These are phyloP conservation scores for Hypoxylon fuscum DNA, from an alignment of 495 filamentous ascomycete genomes.

Conservation along the genomic window DNA sequence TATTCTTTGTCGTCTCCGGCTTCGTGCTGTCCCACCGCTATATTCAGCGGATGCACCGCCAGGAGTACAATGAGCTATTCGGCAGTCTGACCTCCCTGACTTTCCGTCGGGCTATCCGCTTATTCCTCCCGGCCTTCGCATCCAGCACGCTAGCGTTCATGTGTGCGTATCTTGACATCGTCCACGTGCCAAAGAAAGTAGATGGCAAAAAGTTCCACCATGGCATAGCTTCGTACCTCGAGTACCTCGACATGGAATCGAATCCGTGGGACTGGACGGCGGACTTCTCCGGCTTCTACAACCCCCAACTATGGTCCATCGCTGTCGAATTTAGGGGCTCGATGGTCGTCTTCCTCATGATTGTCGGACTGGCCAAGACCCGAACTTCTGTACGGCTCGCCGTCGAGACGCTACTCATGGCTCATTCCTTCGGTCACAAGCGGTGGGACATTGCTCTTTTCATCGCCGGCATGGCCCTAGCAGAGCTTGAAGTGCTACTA, in stretches of 20 bases:
- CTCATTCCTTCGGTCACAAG: conserved; percentile 49
- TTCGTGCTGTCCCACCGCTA: conserved; percentile 71
- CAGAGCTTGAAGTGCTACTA: conserved; percentile 51
- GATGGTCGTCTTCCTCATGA: conserved; percentile 55
- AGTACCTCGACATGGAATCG: conserved; percentile 48
- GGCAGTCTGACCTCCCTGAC: conserved; percentile 63
- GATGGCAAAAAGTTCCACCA: conserved; percentile 49
- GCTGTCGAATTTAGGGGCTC: conserved; percentile 59
- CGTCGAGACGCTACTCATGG: conserved; percentile 42
- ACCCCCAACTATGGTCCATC: conserved; percentile 62
- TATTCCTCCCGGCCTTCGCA: conserved; percentile 67
- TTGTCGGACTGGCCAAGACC: conserved; percentile 49
- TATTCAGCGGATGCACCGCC: conserved; percentile 41
- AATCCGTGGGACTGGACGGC: conserved; percentile 43
- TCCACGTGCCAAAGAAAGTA: conserved; percentile 45
- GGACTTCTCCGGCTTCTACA: conserved; percentile 46
- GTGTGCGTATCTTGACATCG: conserved; percentile 61
- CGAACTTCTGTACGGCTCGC: conserved; percentile 44
- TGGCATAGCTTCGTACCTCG: conserved; percentile 39
- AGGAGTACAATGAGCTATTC: conserved; percentile 45
- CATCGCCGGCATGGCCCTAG: conserved; percentile 54
- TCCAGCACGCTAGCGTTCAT: conserved; percentile 64
- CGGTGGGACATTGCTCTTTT: conserved; percentile 59
- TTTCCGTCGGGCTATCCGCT: conserved; percentile 67
- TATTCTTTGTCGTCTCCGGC: conserved; percentile 75